phyloP scores from a whole-genome alignment of 495 filamentous ascomycete species.

The Immersiella caudata region DNA sequence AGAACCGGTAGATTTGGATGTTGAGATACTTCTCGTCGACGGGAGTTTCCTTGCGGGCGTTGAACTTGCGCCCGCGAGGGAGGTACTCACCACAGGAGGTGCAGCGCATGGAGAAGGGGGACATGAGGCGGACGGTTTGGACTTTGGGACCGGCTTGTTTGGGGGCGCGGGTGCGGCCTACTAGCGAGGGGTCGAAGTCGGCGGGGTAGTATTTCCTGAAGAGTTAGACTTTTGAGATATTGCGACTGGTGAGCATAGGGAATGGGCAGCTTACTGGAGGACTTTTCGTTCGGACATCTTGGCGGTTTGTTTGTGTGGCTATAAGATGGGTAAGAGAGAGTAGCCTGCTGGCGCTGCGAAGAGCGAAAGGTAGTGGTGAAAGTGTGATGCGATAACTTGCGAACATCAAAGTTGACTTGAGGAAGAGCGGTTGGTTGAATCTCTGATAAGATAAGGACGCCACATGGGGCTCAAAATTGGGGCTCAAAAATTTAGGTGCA shows the following conservation, averaged over 20 bases:
- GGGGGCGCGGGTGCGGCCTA: conserved; percentile 63
- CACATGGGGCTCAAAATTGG: background rate
- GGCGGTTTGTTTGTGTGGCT: background rate
- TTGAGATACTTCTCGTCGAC: conserved; percentile 84
- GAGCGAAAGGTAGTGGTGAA: background rate
- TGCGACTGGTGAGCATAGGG: background rate
- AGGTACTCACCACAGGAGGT: conserved; percentile 92
- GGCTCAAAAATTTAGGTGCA: background rate
- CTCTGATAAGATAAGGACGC: background rate
- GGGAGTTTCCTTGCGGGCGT: conserved; percentile 88
- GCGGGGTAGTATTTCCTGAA: conserved; percentile 82
- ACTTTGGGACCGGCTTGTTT: conserved; percentile 78
- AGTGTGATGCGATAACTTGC: background rate
- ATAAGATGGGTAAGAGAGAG: background rate
- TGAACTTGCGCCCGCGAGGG: conserved; percentile 96
- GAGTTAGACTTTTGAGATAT: background rate
- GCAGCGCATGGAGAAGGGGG: conserved; percentile 94
- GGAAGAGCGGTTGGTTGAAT: background rate
- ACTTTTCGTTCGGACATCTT: conserved; percentile 23
- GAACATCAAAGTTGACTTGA: background rate
- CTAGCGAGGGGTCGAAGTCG: conserved; percentile 91
- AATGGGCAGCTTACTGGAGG: conserved; percentile 8
- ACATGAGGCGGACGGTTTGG: conserved; percentile 93
- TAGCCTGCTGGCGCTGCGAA: background rate
- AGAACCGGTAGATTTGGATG: conserved; percentile 91